Evolutionary conservation across 495 filamentous ascomycete genomes (phyloP), one percentile per base, ranked within the genome.

Genomic region (Beverwykella pulmonaria): DNA sequence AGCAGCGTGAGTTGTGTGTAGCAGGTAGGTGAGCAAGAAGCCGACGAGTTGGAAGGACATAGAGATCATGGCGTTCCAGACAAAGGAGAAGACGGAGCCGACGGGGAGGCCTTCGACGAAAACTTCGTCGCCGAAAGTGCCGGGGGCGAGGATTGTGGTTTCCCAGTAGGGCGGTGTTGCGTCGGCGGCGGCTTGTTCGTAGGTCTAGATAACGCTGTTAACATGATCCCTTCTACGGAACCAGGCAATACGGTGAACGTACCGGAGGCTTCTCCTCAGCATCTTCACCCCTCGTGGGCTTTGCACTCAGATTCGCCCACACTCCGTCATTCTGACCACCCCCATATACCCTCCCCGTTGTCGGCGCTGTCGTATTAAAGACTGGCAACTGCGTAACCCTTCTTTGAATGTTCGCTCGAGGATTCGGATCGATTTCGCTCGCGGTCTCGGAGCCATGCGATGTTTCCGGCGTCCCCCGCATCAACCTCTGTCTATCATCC

Each of bases 11-110:
- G 92, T 96, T 44, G 94, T 97, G 81, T 98, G 95, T 1, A 98
- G 84, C 67, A 98, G 91, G 76, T 98, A 98, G 34, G 95, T 98
- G 72, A 98, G 88, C 23, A 98, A 87, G 82, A 98, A 98, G 48
- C 95, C 94, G 76, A 97, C 90, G 61, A 97, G 83, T 72, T 94
- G 90, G 82, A 98, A 97, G n/a, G 92, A 94, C 88, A 95, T 92
- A 53, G 91, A 93, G 70, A 98, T 97, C 89, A 98, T 93, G 75
- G 86, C 93, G 77, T 98, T 98, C 95, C 95, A 98, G 63, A 97
- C 80, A 73, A 98, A 98, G 59, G 87, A 89, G 81, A 98, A 98
- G 69, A 98, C 79, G 34, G 92, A 95, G 73, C 94, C 94, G 65
- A 98, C 95, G 2, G 95, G 92, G 69, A 98, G 83, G 69, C 94